A percentile compares a stretch with the other conserved stretches of the same genome.
These are phyloP conservation scores for Microcyclospora tardicrescens DNA, from an alignment of 2,329 filamentous ascomycete species.

Conservation along the genomic window DNA sequence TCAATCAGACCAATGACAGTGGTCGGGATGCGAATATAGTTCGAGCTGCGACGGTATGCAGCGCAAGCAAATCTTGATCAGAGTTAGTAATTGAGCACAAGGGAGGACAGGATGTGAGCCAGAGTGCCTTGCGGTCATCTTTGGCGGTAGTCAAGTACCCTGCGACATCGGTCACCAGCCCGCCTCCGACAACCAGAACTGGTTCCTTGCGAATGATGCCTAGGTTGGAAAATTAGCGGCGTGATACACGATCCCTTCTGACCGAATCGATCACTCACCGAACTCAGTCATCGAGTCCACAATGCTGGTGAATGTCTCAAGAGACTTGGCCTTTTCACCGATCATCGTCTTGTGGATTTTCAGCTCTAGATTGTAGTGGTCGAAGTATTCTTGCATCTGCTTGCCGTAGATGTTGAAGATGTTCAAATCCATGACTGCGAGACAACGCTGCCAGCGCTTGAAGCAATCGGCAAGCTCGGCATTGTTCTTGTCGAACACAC, in stretches of 20 bases:
- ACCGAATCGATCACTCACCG: slow-evolving; percentile 29
- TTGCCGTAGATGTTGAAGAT: slow-evolving; percentile 56
- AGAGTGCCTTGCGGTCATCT: slow-evolving; percentile 38
- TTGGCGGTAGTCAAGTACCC: slow-evolving; percentile 40
- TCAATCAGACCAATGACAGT: slow-evolving; percentile 66
- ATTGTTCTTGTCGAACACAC: slow-evolving; percentile 50
- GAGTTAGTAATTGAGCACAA: slow-evolving; percentile 13
- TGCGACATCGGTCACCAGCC: slow-evolving; percentile 60
- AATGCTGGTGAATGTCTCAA: slow-evolving; percentile 55
- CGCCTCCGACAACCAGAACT: slow-evolving; percentile 53
- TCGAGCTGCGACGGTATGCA: slow-evolving; percentile 58
- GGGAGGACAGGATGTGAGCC: slow-evolving; percentile 23
- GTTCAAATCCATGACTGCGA: slow-evolving; percentile 59
- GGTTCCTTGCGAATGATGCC: slow-evolving; percentile 38
- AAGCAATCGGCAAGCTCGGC: slow-evolving; percentile 52
- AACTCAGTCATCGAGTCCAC: slow-evolving; percentile 65
- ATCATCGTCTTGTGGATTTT: slow-evolving; percentile 61
- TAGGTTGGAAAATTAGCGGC: slow-evolving; percentile 2
- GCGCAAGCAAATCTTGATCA: slow-evolving; percentile 51
- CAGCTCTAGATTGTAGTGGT: slow-evolving; percentile 48
- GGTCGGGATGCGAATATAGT: slow-evolving; percentile 61
- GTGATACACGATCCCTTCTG: neutral
- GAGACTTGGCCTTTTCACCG: slow-evolving; percentile 62
- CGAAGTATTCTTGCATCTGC: slow-evolving; percentile 54
- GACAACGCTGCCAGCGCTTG: slow-evolving; percentile 48